These are phyloP conservation scores for Zygnema circumcarinatum DNA, from an alignment of 139 green algal genomes.

Conservation along the genomic window DNA sequence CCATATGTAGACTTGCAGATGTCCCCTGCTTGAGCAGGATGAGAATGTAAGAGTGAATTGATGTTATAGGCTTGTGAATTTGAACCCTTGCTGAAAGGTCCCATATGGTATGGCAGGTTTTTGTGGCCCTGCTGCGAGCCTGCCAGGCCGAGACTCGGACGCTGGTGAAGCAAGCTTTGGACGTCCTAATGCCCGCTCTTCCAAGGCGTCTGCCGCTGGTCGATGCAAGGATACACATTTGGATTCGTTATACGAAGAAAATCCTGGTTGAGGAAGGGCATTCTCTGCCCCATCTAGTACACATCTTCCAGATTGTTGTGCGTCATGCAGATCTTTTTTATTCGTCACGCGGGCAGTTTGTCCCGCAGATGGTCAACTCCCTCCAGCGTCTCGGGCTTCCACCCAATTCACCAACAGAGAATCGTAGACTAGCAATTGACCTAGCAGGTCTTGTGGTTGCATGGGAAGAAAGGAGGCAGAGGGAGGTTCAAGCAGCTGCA, in stretches of 20 bases:
- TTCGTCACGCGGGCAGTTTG: conserved; percentile 77
- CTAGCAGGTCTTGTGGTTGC: conserved; percentile 83
- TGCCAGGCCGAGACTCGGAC: conserved; percentile 76
- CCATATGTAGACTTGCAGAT: no score
- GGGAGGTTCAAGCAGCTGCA: neutral
- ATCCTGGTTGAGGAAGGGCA: conserved; percentile 84
- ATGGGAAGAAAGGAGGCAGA: conserved; percentile 79
- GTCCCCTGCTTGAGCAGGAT: no score
- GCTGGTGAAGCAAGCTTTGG: conserved; percentile 83
- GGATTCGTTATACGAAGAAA: conserved; percentile 83
- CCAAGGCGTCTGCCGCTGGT: conserved; percentile 62
- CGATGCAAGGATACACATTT: conserved; percentile 73
- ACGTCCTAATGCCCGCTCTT: conserved; percentile 85
- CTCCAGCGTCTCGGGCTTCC: conserved; percentile 77
- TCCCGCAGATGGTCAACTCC: conserved; percentile 88
- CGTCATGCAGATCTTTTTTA: conserved; percentile 89
- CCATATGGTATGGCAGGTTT: conserved; percentile 80
- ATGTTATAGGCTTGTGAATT: no score
- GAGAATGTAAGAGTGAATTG: no score
- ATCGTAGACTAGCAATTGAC: conserved; percentile 87
- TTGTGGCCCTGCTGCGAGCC: conserved; percentile 83
- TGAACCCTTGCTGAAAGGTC: no score
- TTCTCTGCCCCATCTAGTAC: conserved; percentile 76
- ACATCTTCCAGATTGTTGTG: conserved; percentile 92
- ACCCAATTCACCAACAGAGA: conserved; percentile 75